phyloP scores from a whole-genome alignment of 495 filamentous ascomycete genomes.

The Aspergillus coremiiformis region DNA sequence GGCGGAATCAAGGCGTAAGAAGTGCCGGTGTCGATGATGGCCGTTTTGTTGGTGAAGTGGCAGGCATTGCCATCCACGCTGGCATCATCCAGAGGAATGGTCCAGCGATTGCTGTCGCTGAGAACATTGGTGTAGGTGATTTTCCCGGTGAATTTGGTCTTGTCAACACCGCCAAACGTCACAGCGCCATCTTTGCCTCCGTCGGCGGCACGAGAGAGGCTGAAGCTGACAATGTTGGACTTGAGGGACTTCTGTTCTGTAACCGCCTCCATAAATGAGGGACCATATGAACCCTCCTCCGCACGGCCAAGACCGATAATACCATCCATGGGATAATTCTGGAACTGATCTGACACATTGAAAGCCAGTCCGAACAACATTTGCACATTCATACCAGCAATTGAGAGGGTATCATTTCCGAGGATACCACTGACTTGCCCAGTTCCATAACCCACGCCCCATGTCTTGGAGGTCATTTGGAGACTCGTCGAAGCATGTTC shows the following conservation, averaged over 20 bases:
- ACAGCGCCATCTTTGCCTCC: slow-evolving; percentile 63
- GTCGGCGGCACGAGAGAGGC: slow-evolving; percentile 56
- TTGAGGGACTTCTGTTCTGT: slow-evolving; percentile 48
- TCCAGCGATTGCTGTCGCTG: slow-evolving; percentile 47
- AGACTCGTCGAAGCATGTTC: slow-evolving; percentile 51
- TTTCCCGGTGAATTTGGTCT: slow-evolving; percentile 54
- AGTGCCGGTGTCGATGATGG: slow-evolving; percentile 77
- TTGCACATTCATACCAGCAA: slow-evolving; percentile 55
- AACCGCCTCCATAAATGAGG: slow-evolving; percentile 58
- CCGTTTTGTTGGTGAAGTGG: slow-evolving; percentile 43
- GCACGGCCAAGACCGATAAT: slow-evolving; percentile 67
- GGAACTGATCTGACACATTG: slow-evolving; percentile 59
- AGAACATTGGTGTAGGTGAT: slow-evolving; percentile 53
- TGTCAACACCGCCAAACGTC: slow-evolving; percentile 66
- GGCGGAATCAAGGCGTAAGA: slow-evolving; percentile 64
- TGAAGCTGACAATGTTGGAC: slow-evolving; percentile 60
- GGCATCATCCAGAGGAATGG: slow-evolving; percentile 58
- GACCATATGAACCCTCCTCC: slow-evolving; percentile 33
- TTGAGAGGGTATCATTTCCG: slow-evolving; percentile 53
- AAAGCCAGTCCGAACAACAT: slow-evolving; percentile 64
- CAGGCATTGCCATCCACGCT: slow-evolving; percentile 48
- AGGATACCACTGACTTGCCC: slow-evolving; percentile 58
- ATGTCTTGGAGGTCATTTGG: slow-evolving; percentile 38
- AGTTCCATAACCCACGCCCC: slow-evolving; percentile 61
- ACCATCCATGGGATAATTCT: slow-evolving; percentile 75